phyloP scores from a whole-genome alignment of 2,329 filamentous ascomycete genomes.

The Colletotrichum tropicale region DNA sequence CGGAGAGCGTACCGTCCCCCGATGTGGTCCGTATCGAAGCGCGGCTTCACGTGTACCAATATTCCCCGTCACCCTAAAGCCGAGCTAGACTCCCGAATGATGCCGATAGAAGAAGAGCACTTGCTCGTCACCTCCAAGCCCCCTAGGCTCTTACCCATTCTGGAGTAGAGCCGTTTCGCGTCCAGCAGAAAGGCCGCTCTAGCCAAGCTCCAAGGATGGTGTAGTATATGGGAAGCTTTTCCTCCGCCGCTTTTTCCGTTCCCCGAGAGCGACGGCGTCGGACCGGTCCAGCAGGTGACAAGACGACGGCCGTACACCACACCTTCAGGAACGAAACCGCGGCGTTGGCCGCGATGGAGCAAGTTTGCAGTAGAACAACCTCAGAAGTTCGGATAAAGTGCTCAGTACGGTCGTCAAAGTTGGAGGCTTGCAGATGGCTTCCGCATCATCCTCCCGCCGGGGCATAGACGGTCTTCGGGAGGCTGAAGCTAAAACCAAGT shows the following conservation, averaged over 20 bases:
- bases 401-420: neutral
- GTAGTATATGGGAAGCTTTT: neutral
- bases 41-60: neutral
- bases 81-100: neutral
- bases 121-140: neutral
- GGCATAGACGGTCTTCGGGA: neutral
- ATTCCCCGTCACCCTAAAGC: neutral
- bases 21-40: neutral
- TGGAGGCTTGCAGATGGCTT: neutral
- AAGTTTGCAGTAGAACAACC: neutral
- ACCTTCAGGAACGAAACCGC: neutral
- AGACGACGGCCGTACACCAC: neutral
- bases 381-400: neutral
- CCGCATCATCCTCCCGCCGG: neutral
- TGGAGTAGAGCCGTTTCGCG: neutral
- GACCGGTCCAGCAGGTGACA: neutral
- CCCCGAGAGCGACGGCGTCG: neutral
- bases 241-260: neutral
- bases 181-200: neutral
- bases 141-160: neutral
- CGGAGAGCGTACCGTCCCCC: neutral
- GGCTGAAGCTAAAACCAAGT: neutral
- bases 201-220: neutral
- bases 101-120: neutral
- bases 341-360: neutral